phyloP scores from a whole-genome alignment of 495 filamentous ascomycete genomes.

The Mycothermus thermophilus region DNA sequence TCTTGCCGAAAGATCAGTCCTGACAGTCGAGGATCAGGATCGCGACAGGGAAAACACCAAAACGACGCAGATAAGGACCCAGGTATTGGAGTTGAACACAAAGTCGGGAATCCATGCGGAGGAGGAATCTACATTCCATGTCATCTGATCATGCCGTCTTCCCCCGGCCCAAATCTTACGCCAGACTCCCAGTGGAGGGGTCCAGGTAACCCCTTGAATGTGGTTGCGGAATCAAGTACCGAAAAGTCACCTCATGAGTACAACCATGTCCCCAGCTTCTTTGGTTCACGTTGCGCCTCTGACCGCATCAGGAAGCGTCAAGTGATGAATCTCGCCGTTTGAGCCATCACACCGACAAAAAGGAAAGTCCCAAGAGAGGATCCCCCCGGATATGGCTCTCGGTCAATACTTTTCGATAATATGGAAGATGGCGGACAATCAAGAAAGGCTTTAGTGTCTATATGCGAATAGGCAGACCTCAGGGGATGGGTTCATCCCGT shows the following conservation, averaged over 20 bases:
- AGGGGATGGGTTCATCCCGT: too few species aligned
- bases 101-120: too few species aligned
- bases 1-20: too few species aligned
- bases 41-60: too few species aligned
- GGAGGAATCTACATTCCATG: too few species aligned
- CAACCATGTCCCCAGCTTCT: background rate
- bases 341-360: slow-evolving; percentile 6
- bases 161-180: slow-evolving; percentile 2
- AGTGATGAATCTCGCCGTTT: background rate
- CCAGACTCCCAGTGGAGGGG: background rate
- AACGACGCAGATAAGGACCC: too few species aligned
- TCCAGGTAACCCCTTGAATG: slow-evolving; percentile 13
- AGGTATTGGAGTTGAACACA: too few species aligned
- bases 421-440: background rate
- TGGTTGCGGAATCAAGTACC: slow-evolving; percentile 21
- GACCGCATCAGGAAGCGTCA: slow-evolving; percentile 4
- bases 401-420: background rate
- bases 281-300: too few species aligned
- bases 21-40: too few species aligned
- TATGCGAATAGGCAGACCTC: too few species aligned
- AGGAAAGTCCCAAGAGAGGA: background rate
- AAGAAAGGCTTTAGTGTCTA: too few species aligned
- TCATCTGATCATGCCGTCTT: background rate
- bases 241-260: slow-evolving; percentile 8
- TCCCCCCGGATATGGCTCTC: background rate